A percentile compares a stretch with the other conserved stretches of the same genome.
Evolutionary conservation across 306 rosid species (phyloP).

Genomic region (Pyrus communis): DNA sequence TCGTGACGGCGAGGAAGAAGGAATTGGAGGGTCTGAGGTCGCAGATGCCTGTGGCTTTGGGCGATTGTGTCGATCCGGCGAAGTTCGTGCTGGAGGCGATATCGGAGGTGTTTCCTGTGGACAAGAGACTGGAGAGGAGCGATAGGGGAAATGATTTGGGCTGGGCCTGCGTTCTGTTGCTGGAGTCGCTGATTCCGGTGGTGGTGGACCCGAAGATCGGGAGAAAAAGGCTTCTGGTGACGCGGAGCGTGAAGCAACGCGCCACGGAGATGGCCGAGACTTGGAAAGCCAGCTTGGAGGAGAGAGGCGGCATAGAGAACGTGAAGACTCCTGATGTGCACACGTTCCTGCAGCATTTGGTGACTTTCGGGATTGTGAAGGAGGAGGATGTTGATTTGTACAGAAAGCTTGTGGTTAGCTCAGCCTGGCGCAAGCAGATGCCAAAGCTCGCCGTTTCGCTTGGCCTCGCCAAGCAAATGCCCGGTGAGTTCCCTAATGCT

Average conservation of each 20-base stretch:
- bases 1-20: constrained; percentile 70
- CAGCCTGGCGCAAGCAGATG: constrained; percentile 99
- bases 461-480: constrained; percentile 85
- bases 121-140: constrained; percentile 55
- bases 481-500: constrained; percentile 40
- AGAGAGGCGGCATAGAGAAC: constrained; percentile 87
- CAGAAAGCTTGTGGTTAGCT: constrained; percentile 81
- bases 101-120: constrained; percentile 88
- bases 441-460: constrained; percentile 94
- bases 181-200: constrained; percentile 77
- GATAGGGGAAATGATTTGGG: constrained; percentile 65
- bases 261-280: constrained; percentile 78
- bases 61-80: constrained; percentile 84
- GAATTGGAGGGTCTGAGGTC: constrained; percentile 65
- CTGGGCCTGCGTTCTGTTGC: constrained; percentile 89
- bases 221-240: constrained; percentile 73
- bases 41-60: constrained; percentile 58
- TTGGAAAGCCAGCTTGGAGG: constrained; percentile 84
- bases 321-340: constrained; percentile 94
- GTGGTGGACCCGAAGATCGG: constrained; percentile 81
- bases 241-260: constrained; percentile 59
- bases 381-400: constrained; percentile 60
- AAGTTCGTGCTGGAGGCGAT: constrained; percentile 80
- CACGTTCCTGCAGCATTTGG: constrained; percentile 91
- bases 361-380: constrained; percentile 87